Percentiles rank a stretch among this genome's conserved stretches.
These are phyloP conservation scores for Microdochium paspali DNA, from an alignment of 2,329 filamentous ascomycete genomes.

Conservation along the genomic window DNA sequence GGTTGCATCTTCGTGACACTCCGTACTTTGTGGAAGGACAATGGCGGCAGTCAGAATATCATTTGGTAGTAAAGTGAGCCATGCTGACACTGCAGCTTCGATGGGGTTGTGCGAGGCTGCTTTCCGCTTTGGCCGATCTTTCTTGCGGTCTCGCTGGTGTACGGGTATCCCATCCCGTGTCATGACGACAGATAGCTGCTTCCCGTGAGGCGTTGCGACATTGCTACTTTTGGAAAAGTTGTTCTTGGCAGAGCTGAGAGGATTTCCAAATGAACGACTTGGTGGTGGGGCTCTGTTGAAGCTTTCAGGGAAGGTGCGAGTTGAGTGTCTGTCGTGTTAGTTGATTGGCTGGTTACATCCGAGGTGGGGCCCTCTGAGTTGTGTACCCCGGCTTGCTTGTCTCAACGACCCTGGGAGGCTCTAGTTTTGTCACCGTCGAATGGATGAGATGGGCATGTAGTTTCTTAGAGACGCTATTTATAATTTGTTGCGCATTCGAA, in stretches of 20 bases:
- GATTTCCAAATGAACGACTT: background rate
- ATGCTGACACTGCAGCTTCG: constrained; percentile 22
- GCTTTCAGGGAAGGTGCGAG: background rate
- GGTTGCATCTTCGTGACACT: constrained; percentile 4
- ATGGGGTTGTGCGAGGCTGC: constrained; percentile 21
- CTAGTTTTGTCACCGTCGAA: too few relatives aligned
- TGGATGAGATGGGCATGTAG: too few relatives aligned
- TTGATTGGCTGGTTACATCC: background rate
- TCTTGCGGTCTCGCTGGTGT: background rate
- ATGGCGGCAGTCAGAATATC: constrained; percentile 1
- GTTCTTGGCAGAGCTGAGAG: background rate
- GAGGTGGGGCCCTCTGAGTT: background rate
- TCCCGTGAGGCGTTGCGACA: too few relatives aligned
- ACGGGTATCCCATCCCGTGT: background rate
- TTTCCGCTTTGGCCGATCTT: constrained; percentile 14
- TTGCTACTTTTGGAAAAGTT: background rate
- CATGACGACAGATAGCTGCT: background rate
- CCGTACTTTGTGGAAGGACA: too few relatives aligned
- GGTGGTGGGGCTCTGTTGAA: background rate
- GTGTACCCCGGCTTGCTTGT: background rate
- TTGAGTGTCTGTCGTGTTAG: background rate
- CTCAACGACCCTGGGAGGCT: too few relatives aligned
- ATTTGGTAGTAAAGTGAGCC: constrained; percentile 17
- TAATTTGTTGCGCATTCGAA: too few relatives aligned
- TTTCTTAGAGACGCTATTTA: too few relatives aligned